Conservation (phyloP, 2,329 filamentous ascomycete species). For the Mycosphaerella arachidis region DNA sequence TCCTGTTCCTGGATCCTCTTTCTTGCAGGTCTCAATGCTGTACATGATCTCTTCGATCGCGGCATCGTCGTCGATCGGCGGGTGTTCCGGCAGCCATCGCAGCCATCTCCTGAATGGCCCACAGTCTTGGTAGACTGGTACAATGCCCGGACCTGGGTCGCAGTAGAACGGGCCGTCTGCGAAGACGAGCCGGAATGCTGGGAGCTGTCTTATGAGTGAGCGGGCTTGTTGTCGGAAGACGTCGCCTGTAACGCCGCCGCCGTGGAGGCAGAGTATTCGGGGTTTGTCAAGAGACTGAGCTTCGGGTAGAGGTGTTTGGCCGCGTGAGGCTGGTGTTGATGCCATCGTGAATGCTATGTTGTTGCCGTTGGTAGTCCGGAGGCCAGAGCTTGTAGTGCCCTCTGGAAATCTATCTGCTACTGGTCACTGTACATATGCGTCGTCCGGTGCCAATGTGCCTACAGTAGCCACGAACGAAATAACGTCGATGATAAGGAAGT, state of each 20-base stretch:
- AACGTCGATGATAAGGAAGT: background rate
- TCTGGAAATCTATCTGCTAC: too few species aligned
- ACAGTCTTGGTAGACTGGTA: constrained; percentile 59
- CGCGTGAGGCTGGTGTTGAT: background rate
- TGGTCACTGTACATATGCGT: too few species aligned
- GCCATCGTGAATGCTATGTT: background rate
- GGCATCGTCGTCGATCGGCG: constrained; percentile 48
- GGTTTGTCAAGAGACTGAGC: constrained; percentile 39
- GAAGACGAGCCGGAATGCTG: constrained; percentile 66
- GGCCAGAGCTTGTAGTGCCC: too few species aligned
- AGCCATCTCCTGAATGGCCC: constrained; percentile 64
- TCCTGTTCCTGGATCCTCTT: constrained; percentile 42
- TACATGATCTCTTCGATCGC: constrained; percentile 47
- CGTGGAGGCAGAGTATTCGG: constrained; percentile 75
- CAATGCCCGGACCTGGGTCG: constrained; percentile 57
- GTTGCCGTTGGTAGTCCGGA: background rate
- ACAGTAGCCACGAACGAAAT: background rate
- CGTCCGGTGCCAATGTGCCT: background rate
- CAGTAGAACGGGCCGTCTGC: constrained; percentile 65
- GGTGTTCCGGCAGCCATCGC: constrained; percentile 58
- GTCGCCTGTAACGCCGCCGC: constrained; percentile 67
- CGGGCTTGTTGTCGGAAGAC: constrained; percentile 68
- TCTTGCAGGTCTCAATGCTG: constrained; percentile 42
- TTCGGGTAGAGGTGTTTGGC: constrained; percentile 3
- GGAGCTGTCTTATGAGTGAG: constrained; percentile 48